Conservation (phyloP, 2,329 filamentous ascomycete genomes). For the Paraconiothyrium sp. region DNA sequence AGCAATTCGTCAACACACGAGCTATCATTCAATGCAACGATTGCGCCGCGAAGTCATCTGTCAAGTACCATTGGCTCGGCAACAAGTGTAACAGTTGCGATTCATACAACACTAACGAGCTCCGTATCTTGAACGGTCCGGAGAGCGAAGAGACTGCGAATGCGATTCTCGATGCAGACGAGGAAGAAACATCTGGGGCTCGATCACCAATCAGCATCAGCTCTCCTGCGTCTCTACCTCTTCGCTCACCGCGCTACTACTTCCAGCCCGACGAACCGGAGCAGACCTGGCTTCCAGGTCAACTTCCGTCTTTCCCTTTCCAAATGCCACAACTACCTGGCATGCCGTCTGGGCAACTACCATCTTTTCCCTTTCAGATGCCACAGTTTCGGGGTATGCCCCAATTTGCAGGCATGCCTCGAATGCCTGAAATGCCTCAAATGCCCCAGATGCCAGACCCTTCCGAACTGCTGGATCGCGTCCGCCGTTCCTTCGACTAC, state of each 20-base stretch:
- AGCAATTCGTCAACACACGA: slow-evolving; percentile 79
- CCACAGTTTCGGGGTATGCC: slow-evolving; percentile 39
- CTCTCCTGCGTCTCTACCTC: slow-evolving; percentile 44
- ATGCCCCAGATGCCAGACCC: slow-evolving; percentile 46
- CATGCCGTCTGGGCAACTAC: slow-evolving; percentile 45
- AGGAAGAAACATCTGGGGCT: slow-evolving; percentile 32
- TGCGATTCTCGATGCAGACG: slow-evolving; percentile 41
- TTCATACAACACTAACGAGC: slow-evolving; percentile 62
- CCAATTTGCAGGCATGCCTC: slow-evolving; percentile 36
- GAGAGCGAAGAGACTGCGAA: slow-evolving; percentile 49
- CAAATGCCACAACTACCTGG: slow-evolving; percentile 48
- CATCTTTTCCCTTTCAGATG: slow-evolving; percentile 47
- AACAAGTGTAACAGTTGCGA: slow-evolving; percentile 78
- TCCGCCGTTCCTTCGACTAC: slow-evolving; percentile 52
- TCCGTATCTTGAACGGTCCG: slow-evolving; percentile 54
- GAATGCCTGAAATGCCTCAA: slow-evolving; percentile 43
- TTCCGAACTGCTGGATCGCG: slow-evolving; percentile 47
- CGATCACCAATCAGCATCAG: slow-evolving; percentile 42
- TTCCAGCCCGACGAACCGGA: slow-evolving; percentile 49
- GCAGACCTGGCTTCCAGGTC: slow-evolving; percentile 49
- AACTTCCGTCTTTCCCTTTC: slow-evolving; percentile 48
- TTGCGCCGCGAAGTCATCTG: slow-evolving; percentile 86
- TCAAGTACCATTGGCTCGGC: slow-evolving; percentile 93
- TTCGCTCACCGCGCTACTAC: slow-evolving; percentile 48
- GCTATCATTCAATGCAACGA: slow-evolving; percentile 94